Evolutionary conservation across 2,329 filamentous ascomycete species (phyloP).

Genomic region (Mycocentrospora acerina): DNA sequence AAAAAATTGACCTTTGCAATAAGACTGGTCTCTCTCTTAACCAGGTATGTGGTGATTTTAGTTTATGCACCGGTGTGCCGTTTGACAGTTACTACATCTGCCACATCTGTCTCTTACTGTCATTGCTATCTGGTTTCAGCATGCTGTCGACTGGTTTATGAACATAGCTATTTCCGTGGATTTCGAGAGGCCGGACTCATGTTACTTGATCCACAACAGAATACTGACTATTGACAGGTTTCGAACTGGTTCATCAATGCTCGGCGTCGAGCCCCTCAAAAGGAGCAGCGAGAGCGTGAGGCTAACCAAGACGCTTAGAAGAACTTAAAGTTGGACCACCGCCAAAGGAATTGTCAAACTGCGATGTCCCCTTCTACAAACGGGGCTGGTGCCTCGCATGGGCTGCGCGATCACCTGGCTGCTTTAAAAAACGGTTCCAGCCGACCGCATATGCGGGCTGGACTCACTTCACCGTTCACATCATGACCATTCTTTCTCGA

Average conservation of each 20-base stretch:
- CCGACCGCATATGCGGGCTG: no score
- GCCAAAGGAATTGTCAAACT: slow-evolving; percentile 9
- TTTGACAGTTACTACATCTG: slow-evolving; percentile 32
- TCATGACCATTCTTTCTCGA: no score
- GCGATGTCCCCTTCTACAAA: no score
- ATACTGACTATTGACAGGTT: slow-evolving; percentile 48
- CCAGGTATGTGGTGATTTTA: slow-evolving; percentile 47
- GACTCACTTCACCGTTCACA: no score
- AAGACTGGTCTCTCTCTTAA: slow-evolving; percentile 78
- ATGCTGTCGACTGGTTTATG: slow-evolving; percentile 5
- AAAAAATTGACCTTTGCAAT: slow-evolving; percentile 79
- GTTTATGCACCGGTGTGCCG: slow-evolving; percentile 47
- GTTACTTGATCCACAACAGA: background rate
- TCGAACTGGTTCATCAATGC: slow-evolving; percentile 84
- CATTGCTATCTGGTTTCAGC: slow-evolving; percentile 3
- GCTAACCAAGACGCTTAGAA: slow-evolving; percentile 10
- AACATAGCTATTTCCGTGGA: background rate
- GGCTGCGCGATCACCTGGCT: no score
- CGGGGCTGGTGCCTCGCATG: no score
- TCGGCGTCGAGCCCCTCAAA: slow-evolving; percentile 55
- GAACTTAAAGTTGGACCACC: no score
- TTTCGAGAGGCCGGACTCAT: background rate
- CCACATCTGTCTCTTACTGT: slow-evolving; percentile 15
- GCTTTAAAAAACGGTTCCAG: no score
- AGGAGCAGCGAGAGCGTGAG: slow-evolving; percentile 32